A percentile compares a stretch with the other conserved stretches of the same genome.
Conservation (phyloP, 148 eudicot species). For the Fallopia convolvulus region DNA sequence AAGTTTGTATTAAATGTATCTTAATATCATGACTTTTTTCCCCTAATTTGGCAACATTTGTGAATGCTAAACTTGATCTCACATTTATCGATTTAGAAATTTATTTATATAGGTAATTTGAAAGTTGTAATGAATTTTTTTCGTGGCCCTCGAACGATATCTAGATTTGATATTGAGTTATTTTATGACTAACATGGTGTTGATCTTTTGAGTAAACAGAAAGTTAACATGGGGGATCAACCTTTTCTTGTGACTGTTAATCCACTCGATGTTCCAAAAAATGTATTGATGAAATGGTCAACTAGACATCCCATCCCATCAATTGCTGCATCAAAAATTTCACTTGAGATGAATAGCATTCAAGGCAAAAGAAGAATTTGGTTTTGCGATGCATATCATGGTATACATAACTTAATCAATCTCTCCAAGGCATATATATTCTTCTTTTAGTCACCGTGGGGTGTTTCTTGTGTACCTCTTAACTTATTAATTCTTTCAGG, state of each 20-base stretch:
- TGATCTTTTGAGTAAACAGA: constrained; percentile 38
- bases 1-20: too few species aligned
- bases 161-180: too few species aligned
- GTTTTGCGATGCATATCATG: constrained; percentile 96
- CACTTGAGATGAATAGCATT: constrained; percentile 46
- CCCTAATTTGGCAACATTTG: too few species aligned
- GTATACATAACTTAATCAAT: constrained; percentile 20
- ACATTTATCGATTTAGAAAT: too few species aligned
- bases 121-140: too few species aligned
- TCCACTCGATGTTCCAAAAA: constrained; percentile 55
- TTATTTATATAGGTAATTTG: too few species aligned
- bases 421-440: too few species aligned
- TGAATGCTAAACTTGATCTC: too few species aligned
- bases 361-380: constrained; percentile 93
- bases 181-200: neutral
- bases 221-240: constrained; percentile 31
- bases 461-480: neutral
- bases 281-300: constrained; percentile 66
- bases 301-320: constrained; percentile 84
- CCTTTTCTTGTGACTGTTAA: constrained; percentile 78
- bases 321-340: constrained; percentile 80
- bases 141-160: too few species aligned
- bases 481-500: constrained; percentile 35
- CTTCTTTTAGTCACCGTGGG: too few species aligned
- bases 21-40: too few species aligned